Evolutionary conservation across 2,329 filamentous ascomycete species (phyloP), one percentile per base, ranked within the genome.

Genomic region (Tolypocladium paradoxum): DNA sequence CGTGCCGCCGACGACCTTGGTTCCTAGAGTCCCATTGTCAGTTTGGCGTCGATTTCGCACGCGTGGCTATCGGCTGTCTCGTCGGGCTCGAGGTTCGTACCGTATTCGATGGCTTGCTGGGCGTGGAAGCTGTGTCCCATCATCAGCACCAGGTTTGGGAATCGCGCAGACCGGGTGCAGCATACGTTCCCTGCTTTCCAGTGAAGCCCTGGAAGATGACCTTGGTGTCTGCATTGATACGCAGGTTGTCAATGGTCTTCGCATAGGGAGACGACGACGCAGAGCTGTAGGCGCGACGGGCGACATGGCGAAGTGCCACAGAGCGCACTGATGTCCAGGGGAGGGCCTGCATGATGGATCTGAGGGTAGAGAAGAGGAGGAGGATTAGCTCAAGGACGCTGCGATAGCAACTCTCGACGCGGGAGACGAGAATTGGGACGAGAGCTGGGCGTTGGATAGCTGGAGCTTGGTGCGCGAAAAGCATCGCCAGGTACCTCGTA

Each of bases 141-240:
- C 34, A 51, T 63, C 53, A 63, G 57, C 47, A 27, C 48, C 31
- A 46, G 43, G 31, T 36, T 33, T 40, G 29, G 27, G 20, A 43
- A 3, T 11, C 9, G 16, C 24, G 33, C 34, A 45, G 54, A 49
- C 20, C 37, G 7, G 50, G 31, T 34, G 54, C 35, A 47, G 46
- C 52, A 85, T 73, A 90, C 87, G 87, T 92, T 86, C 90, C 90
- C 81, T 95, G 90, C 80, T 89, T 93, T 71, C 92, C 92, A 54
- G 92, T 97, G 74, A 97, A 97, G 62, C 93, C 93, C 77, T 99
- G 93, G 79, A 83, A 97, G 66, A 97, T 78, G 62, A 99, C 90
- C 78, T 93, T 95, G 65, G 93, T 99, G 62, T 96, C 85, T 70
- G 78, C 70, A 74, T 90, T 96, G 78, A 97, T 91, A 75, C 90